phyloP scores from a whole-genome alignment of 192 early-diverging fungal genomes.

The Jimgerdemannia flammicorona region DNA sequence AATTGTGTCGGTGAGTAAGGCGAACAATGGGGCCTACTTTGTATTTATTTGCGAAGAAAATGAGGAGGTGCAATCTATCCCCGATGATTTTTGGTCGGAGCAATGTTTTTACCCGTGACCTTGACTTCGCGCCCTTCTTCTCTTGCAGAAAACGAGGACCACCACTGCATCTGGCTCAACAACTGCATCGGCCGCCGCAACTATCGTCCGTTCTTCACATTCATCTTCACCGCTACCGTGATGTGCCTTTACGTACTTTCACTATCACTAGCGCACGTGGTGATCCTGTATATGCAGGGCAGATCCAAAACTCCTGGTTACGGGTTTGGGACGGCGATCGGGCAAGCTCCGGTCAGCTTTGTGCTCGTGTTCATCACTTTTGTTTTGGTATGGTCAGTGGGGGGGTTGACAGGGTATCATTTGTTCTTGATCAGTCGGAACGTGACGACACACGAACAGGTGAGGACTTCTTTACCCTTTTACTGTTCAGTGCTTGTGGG shows the following conservation, averaged over 20 bases:
- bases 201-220: constrained; percentile 80
- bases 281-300: constrained; percentile 29
- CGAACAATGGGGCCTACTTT: constrained; percentile 2
- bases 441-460: constrained; percentile 89
- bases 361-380: constrained; percentile 62
- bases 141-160: constrained; percentile 67
- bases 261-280: constrained; percentile 58
- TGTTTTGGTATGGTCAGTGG: constrained; percentile 61
- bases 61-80: neutral
- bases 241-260: constrained; percentile 58
- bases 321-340: constrained; percentile 4
- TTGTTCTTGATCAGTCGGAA: constrained; percentile 64
- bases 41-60: constrained; percentile 6
- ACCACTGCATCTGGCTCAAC: constrained; percentile 94
- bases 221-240: constrained; percentile 58
- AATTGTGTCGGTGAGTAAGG: constrained; percentile 75
- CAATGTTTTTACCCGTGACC: neutral
- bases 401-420: constrained; percentile 76
- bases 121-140: neutral
- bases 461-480: constrained; percentile 23
- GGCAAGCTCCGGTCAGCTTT: constrained; percentile 32
- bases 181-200: constrained; percentile 88
- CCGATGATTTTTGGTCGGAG: neutral
- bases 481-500: neutral
- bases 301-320: constrained; percentile 1